Conservation (phyloP, 257 asterid species). For the Cruciata laevipes region DNA sequence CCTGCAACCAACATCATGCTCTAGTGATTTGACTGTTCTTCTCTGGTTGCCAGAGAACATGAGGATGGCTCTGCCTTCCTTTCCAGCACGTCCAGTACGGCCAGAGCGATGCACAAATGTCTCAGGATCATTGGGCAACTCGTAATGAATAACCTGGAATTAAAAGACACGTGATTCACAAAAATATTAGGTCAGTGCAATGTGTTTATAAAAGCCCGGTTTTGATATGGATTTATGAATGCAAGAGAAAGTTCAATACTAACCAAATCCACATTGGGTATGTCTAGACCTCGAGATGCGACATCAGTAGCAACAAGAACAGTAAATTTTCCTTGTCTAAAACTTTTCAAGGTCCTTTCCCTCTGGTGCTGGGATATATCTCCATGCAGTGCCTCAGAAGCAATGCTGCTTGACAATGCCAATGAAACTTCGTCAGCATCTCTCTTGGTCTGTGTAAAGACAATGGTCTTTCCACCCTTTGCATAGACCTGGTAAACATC, state of each 20-base stretch:
- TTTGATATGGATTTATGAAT: neutral
- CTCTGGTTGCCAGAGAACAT: constrained; percentile 78
- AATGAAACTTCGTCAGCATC: constrained; percentile 96
- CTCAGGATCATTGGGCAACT: constrained; percentile 93
- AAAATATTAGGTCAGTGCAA: neutral
- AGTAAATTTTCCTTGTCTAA: constrained; percentile 86
- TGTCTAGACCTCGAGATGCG: constrained; percentile 92
- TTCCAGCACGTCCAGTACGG: constrained; percentile 96
- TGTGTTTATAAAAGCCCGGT: neutral
- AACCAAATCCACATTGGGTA: constrained; percentile 91
- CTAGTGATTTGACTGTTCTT: constrained; percentile 65
- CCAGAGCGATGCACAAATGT: constrained; percentile 98
- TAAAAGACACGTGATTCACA: neutral
- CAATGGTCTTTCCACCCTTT: constrained; percentile 86
- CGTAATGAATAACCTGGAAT: constrained; percentile 79
- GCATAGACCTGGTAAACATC: constrained; percentile 61
- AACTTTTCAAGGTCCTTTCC: constrained; percentile 84
- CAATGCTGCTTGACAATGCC: constrained; percentile 61
- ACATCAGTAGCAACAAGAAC: constrained; percentile 97
- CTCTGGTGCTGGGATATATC: constrained; percentile 98
- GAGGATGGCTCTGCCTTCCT: constrained; percentile 58
- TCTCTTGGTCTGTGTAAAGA: constrained; percentile 84
- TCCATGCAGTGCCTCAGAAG: constrained; percentile 95
- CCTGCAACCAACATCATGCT: constrained; percentile 68
- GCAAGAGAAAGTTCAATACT: constrained; percentile 24